Evolutionary conservation across 164 flowering plant genomes (phyloP).

Genomic region (Pachysandra terminalis): DNA sequence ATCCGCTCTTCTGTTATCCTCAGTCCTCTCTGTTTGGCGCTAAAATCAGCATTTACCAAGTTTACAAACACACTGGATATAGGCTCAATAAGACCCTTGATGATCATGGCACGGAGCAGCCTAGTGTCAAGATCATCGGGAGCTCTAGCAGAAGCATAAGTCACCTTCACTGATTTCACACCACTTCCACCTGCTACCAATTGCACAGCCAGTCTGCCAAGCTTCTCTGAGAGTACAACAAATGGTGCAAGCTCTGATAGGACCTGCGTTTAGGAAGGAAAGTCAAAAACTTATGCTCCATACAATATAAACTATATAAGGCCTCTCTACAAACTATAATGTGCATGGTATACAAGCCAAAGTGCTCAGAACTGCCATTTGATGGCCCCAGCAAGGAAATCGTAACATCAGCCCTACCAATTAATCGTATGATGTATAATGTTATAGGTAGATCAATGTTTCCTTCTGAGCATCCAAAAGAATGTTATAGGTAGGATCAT

Average conservation of each 20-base stretch:
- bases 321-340: too few species aligned
- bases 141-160: constrained; percentile 72
- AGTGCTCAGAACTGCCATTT: not conserved
- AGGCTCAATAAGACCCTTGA: constrained; percentile 87
- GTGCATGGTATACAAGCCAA: not conserved
- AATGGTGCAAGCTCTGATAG: too few species aligned
- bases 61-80: constrained; percentile 73
- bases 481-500: too few species aligned
- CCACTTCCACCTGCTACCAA: too few species aligned
- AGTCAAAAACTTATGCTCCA: not conserved
- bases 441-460: too few species aligned
- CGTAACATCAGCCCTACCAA: too few species aligned
- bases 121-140: constrained; percentile 94
- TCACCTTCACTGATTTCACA: too few species aligned
- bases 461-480: too few species aligned
- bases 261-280: constrained; percentile 37
- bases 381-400: not conserved
- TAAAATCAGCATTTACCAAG: constrained; percentile 88
- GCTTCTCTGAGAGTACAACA: too few species aligned
- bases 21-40: constrained; percentile 88
- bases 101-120: constrained; percentile 89
- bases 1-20: constrained; percentile 72
- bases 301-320: too few species aligned
- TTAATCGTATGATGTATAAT: too few species aligned
- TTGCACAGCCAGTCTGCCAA: too few species aligned